Base-by-base conservation (phyloP, 2,329 filamentous ascomycete species). In the Sarocladiaceae sp. region DNA sequence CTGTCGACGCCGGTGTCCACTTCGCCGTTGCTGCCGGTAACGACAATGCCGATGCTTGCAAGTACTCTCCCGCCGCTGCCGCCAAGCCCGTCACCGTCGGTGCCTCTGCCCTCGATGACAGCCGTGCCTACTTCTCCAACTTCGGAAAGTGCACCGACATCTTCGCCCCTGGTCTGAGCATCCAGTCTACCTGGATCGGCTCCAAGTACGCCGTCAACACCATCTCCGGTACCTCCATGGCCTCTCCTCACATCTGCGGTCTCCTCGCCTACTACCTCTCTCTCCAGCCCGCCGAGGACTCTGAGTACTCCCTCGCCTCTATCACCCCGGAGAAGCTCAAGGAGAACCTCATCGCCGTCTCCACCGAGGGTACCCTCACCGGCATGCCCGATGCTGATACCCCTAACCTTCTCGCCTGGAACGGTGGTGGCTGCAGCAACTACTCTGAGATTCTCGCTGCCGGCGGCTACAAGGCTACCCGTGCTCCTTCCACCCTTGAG, bases 101-200 rank as follows among this genome's bases (percentile, higher is more conserved):
- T 73, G 94, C 94, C 60, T 96, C 91, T 42, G 94, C 90, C 62
- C 83, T 99, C 55, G 84, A 87, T 65, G 94, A 99, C 69, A 90
- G 90, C 80, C 93, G 94, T 75, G 94, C 94, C 59, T 99, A 97
- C 84, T 99, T 99, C 86, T 99, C 95, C 84, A 99, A 99, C 88
- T 97, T 86, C 73, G 94, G 94, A 72, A 94, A 93, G 82, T 99
- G 94, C 83, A 96, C 93, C 71, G 94, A 99, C 75, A 96, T 99
- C 80, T 99, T 99, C 66, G 94, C 92, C 58, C 94, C 94, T 56
- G 94, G 94, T 67, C 82, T 97, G 65, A 96, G 91, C 86, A 96
- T 99, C 65, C 83, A 90, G 64, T 99, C 94, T 59, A 97, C 94
- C 71, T 99, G 94, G 94, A 96, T 96, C 64, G 94, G 95, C 69